These are phyloP conservation scores for Quercus ilex DNA, from an alignment of 306 rosid species.

Conservation along the genomic window DNA sequence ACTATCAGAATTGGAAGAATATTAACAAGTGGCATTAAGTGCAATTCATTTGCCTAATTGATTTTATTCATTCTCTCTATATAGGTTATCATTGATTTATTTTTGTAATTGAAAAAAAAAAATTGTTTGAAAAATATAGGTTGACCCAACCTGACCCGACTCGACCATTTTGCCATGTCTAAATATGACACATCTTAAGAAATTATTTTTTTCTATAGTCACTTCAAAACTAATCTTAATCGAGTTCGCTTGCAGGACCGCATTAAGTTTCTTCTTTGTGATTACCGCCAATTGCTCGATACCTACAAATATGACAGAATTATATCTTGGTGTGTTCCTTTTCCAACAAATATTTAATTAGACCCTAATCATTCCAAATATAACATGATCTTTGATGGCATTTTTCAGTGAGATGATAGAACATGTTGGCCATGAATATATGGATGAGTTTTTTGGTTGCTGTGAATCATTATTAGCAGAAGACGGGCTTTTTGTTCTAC, in stretches of 20 bases:
- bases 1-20: no score
- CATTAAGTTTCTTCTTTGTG: slow-evolving; percentile 66
- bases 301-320: slow-evolving; percentile 66
- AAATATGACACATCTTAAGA: neutral
- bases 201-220: neutral
- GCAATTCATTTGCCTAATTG: no score
- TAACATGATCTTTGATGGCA: slow-evolving; percentile 10
- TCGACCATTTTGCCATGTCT: no score
- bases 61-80: no score
- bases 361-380: neutral
- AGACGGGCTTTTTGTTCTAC: slow-evolving; percentile 69
- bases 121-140: no score
- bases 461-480: slow-evolving; percentile 72
- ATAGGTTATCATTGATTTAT: no score
- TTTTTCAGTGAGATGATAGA: slow-evolving; percentile 85
- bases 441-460: slow-evolving; percentile 71
- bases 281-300: slow-evolving; percentile 75
- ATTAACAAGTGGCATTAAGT: no score
- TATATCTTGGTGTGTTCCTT: slow-evolving; percentile 72
- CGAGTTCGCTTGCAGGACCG: slow-evolving; percentile 43
- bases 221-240: neutral
- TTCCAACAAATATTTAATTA: neutral
- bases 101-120: no score
- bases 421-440: slow-evolving; percentile 72
- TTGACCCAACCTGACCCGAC: no score